Evolutionary conservation across 768 basidiomycete genomes (phyloP), one percentile per base, ranked within the genome.

Genomic region (Candolleomyces aberdarensis): DNA sequence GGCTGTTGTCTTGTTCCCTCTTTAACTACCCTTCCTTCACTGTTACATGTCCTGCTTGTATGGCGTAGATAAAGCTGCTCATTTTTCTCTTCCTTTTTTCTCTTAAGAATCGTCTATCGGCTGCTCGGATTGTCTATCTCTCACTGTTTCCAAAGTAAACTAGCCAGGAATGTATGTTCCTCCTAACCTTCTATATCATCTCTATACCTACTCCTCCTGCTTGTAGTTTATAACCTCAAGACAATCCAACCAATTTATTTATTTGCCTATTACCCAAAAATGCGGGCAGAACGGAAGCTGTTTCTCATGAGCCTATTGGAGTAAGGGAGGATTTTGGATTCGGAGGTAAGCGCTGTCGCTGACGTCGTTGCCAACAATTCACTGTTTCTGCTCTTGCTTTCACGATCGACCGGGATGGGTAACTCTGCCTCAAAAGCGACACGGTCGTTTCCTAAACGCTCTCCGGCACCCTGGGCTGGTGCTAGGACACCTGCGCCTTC

Each of bases 401-500:
- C 15, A 36, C 32, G 39, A 36, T 61, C 40, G 36, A 36, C 36
- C 36, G 36, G 36, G 36, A 91, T 91, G 89, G 89, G 89, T 11
- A 76, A 74, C 53, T 73, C 79, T 17, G 67, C 85, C 31, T 92
- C 89, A 7, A 92, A 87, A 73, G 77, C 80, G 61, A 74, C 76
- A 1, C 80, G 85, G 29, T 82, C 74, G 65, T 76, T 89, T 19
- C 85, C 88, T 11, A 84, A 74, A 56, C 74, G 74, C 40, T 61
- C 71, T 41, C 75, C 78, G 58, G 72, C 75, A 6, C 76, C 82
- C n/a, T 81, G 81, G 83, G 76, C 82, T 9, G 80, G 82, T 26
- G 75, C 78, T 11, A 74, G 80, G 32, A 71, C 78, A 26, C 72
- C 78, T 22, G 61, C 67, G 4, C 59, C 62, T 44, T 62, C 75